phyloP scores from a whole-genome alignment of 305 asterid species.

The Striga hermonthica region DNA sequence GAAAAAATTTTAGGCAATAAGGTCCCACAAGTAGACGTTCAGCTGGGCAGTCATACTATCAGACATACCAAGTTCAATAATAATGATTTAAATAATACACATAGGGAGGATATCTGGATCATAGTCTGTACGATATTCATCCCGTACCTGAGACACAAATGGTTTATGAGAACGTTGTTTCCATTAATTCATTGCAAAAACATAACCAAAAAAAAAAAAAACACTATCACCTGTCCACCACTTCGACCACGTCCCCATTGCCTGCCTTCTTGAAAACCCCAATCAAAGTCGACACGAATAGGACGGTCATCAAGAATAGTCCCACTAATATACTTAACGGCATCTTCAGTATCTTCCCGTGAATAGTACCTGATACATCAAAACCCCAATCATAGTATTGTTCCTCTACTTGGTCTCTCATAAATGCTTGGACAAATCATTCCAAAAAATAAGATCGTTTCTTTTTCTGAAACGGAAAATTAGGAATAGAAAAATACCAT shows the following conservation, averaged over 20 bases:
- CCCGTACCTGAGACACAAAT: conserved; percentile 70
- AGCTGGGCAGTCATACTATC: too few relatives aligned
- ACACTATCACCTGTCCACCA: conserved; percentile 81
- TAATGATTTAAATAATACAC: background rate
- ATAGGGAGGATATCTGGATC: conserved; percentile 69
- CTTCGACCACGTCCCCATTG: conserved; percentile 99
- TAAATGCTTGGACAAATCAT: too few relatives aligned
- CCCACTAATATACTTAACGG: conserved; percentile 91
- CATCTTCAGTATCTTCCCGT: conserved; percentile 85
- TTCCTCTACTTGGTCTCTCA: background rate
- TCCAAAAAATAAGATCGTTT: too few relatives aligned
- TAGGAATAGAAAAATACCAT: too few relatives aligned
- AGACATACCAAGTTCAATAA: background rate
- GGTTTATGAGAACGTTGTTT: conserved; percentile 20
- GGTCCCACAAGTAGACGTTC: too few relatives aligned
- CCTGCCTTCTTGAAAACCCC: conserved; percentile 98
- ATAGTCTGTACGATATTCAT: conserved; percentile 97
- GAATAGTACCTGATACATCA: conserved; percentile 75
- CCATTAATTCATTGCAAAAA: conserved; percentile 2
- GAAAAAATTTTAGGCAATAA: too few relatives aligned
- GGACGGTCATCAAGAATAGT: conserved; percentile 99
- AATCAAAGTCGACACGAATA: conserved; percentile 96
- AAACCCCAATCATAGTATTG: conserved; percentile 20
- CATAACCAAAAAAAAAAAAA: background rate
- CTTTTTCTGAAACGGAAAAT: too few relatives aligned